phyloP scores from a whole-genome alignment of 1,139 yeast genomes.

The Arxiozyma slooffiae region DNA sequence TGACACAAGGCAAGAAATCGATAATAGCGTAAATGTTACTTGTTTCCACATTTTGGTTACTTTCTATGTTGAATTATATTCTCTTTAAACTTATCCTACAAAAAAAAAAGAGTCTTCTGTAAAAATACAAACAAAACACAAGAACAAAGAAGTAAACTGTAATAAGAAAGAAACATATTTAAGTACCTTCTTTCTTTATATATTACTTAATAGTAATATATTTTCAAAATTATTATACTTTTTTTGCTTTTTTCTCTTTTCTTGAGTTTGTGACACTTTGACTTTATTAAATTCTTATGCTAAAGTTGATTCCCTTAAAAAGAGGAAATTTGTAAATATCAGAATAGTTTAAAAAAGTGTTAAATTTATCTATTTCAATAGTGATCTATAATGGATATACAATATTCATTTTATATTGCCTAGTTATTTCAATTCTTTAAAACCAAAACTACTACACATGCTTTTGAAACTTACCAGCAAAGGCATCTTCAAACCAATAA shows the following conservation, averaged over 20 bases:
- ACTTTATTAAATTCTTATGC: background rate
- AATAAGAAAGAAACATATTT: background rate
- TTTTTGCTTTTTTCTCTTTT: background rate
- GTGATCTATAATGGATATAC: background rate
- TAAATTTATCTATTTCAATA: background rate
- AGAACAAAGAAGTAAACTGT: background rate
- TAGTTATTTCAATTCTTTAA: no score
- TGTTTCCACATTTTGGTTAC: constrained; percentile 9
- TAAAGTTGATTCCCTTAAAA: background rate
- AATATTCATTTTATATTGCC: no score
- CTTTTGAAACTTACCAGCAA: constrained; percentile 39
- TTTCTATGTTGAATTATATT: background rate
- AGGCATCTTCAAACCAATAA: constrained; percentile 65
- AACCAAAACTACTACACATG: background rate
- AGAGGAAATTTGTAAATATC: background rate
- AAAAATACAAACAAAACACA: background rate
- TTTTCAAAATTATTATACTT: background rate
- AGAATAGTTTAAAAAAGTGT: background rate
- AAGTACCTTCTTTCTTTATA: background rate
- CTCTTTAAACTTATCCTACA: background rate
- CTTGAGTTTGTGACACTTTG: constrained; percentile 1
- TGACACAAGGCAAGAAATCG: constrained; percentile 2
- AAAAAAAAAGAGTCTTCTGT: background rate
- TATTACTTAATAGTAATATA: background rate
- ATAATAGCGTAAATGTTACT: constrained; percentile 6